Percentiles rank a stretch among this genome's conserved stretches.
These are phyloP conservation scores for Calocybe gambosa DNA, from an alignment of 1,284 basidiomycete genomes.

Conservation along the genomic window DNA sequence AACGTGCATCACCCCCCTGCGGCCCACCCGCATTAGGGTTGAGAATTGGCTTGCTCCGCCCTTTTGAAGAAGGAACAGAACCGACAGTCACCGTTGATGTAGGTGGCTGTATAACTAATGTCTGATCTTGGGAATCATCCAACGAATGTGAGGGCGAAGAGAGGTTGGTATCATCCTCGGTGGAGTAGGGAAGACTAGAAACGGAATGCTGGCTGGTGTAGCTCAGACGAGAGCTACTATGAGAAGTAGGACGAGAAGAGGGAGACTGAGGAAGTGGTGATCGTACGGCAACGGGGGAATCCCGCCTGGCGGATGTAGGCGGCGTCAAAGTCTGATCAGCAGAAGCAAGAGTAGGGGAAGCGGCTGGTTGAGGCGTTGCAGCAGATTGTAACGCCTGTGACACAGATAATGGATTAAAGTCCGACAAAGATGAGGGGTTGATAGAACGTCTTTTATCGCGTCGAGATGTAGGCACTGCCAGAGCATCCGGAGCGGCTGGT, in stretches of 20 bases:
- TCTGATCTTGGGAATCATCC: conserved; percentile 29
- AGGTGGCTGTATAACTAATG: conserved; percentile 27
- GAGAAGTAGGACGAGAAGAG: conserved; percentile 24
- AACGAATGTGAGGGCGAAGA: conserved; percentile 20
- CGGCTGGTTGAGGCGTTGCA: conserved; percentile 28
- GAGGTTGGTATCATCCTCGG: conserved; percentile 10
- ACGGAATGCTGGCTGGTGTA: conserved; percentile 17
- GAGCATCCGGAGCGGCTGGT: conserved; percentile 16
- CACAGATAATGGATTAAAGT: conserved; percentile 22
- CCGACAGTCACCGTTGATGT: conserved; percentile 20
- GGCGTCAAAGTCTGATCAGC: conserved; percentile 14
- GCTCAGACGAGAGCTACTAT: conserved; percentile 22
- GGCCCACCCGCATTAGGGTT: conserved; percentile 15
- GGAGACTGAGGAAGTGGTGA: conserved; percentile 25
- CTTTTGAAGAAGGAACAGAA: conserved; percentile 16
- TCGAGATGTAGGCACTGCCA: conserved; percentile 25
- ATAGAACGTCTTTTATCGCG: conserved; percentile 42
- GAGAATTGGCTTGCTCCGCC: conserved; percentile 11
- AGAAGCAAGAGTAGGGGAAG: conserved; percentile 18
- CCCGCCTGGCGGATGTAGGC: conserved; percentile 18
- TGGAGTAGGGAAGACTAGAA: conserved; percentile 18
- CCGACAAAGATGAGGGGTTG: conserved; percentile 34
- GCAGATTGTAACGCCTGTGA: conserved; percentile 23
- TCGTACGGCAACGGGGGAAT: conserved; percentile 20
- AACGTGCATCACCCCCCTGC: conserved; percentile 16